Base-by-base conservation (phyloP, 2,329 filamentous ascomycete genomes). In the Bisporella sp. region DNA sequence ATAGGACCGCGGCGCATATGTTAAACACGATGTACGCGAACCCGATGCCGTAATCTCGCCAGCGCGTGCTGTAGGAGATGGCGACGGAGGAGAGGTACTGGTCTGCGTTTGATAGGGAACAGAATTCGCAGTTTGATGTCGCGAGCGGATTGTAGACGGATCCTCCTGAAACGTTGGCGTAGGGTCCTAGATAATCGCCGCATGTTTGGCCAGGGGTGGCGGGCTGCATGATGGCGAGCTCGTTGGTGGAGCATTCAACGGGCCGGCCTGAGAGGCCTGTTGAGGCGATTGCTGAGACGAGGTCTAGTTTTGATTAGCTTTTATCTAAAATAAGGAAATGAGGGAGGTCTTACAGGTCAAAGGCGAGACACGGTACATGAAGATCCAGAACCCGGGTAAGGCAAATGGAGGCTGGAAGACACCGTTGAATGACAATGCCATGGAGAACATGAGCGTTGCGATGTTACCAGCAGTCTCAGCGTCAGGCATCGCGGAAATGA, bases 351-450 rank as follows among this genome's bases (percentile, higher is more conserved):
- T 73, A 64, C 62, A 64, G 40, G 60, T 65, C 21, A 65, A 32
- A 43, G 63, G 63, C 5, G 84, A 89, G 46, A 90, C 72, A 39
- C 86, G 81, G 69, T 92, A 92, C 84, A 90, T 89, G 72, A 89
- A 90, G 59, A 86, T 84, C 86, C 87, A 92, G 74, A 91, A 91
- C 2, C 80, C 73, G 0, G 87, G 87, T 21, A 93, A 75, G 1
- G 70, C 67, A 3, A 71, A 66, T 0, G 85, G 84, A 5, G 73
- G 72, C 37, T 84, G 82, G 58, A 95, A 78, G 42, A 93, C 85
- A 75, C 85, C 76, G 62, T 84, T 87, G 75, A 91, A 92, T 59
- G 87, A 79, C 50, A 91, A 72, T 51, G 77, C 82, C 51, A 92
- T 73, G 35, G 78, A 82, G 72, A 92, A 91, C 62, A 87, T 71